phyloP scores from a whole-genome alignment of 495 filamentous ascomycete species.

The Aspergillus panamensis region DNA sequence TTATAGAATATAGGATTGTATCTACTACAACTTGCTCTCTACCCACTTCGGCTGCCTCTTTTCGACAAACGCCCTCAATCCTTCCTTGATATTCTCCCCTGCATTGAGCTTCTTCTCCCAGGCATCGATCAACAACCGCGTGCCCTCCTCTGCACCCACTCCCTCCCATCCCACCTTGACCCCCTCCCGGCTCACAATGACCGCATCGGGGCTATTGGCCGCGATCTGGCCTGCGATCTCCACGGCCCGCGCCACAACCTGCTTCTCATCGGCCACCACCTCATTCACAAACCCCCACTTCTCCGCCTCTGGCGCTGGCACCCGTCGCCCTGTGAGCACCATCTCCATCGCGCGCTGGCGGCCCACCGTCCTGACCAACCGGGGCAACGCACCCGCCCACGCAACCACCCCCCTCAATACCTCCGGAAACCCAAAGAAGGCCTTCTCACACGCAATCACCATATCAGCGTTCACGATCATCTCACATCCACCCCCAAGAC shows the following conservation, averaged over 20 bases:
- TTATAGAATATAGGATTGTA: slow-evolving; percentile 14
- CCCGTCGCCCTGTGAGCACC: slow-evolving; percentile 61
- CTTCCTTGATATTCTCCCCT: slow-evolving; percentile 80
- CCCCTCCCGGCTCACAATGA: slow-evolving; percentile 67
- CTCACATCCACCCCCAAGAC: slow-evolving; percentile 73
- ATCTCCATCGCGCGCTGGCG: slow-evolving; percentile 72
- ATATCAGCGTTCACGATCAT: slow-evolving; percentile 72
- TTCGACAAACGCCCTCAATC: slow-evolving; percentile 76
- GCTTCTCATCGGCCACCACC: slow-evolving; percentile 54
- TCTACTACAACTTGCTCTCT: slow-evolving; percentile 65
- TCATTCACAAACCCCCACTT: slow-evolving; percentile 70
- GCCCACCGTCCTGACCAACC: slow-evolving; percentile 64
- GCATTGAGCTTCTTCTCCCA: slow-evolving; percentile 58
- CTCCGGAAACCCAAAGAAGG: slow-evolving; percentile 66
- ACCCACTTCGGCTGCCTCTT: slow-evolving; percentile 73
- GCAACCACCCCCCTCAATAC: slow-evolving; percentile 69
- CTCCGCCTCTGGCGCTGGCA: slow-evolving; percentile 56
- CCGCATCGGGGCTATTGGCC: slow-evolving; percentile 67
- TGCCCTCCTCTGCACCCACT: slow-evolving; percentile 62
- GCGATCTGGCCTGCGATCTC: slow-evolving; percentile 43
- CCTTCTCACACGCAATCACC: slow-evolving; percentile 53
- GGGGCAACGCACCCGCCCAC: slow-evolving; percentile 67
- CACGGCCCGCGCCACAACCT: slow-evolving; percentile 49
- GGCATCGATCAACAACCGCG: slow-evolving; percentile 52
- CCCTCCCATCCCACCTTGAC: slow-evolving; percentile 70